phyloP scores from a whole-genome alignment of 495 filamentous ascomycete genomes.

The Penicillium verhagenii region DNA sequence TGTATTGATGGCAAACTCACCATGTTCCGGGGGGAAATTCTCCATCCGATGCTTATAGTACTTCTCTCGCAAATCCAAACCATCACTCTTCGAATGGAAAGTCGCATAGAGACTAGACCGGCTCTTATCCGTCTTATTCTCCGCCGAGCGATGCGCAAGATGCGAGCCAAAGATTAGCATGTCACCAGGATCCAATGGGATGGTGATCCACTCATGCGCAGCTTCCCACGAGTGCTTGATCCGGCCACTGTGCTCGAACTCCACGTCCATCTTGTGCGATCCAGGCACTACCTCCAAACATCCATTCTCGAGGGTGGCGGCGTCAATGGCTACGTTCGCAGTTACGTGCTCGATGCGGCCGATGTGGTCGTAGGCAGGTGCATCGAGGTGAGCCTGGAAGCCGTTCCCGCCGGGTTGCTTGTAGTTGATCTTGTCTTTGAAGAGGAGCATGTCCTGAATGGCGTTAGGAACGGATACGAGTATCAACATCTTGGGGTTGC shows the following conservation, averaged over 20 bases:
- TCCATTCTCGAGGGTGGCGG: slow-evolving; percentile 38
- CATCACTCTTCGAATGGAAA: slow-evolving; percentile 40
- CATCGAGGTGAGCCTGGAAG: slow-evolving; percentile 44
- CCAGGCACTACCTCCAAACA: slow-evolving; percentile 43
- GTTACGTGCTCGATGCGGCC: slow-evolving; percentile 44
- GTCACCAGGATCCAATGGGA: slow-evolving; percentile 38
- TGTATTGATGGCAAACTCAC: slow-evolving; percentile 11
- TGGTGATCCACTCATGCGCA: slow-evolving; percentile 34
- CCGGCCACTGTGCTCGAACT: slow-evolving; percentile 29
- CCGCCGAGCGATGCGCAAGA: slow-evolving; percentile 39
- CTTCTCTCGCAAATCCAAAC: slow-evolving; percentile 31
- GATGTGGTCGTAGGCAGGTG: slow-evolving; percentile 45
- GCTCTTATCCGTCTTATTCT: slow-evolving; percentile 33
- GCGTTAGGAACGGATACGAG: not conserved
- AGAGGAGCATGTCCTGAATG: slow-evolving; percentile 40
- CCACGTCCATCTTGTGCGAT: slow-evolving; percentile 39
- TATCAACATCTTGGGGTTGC: not conserved
- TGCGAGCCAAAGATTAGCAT: slow-evolving; percentile 43
- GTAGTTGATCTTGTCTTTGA: slow-evolving; percentile 49
- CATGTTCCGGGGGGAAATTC: slow-evolving; percentile 41
- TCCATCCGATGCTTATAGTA: slow-evolving; percentile 42
- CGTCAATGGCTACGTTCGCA: slow-evolving; percentile 41
- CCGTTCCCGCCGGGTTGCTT: slow-evolving; percentile 38
- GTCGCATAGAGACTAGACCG: slow-evolving; percentile 43
- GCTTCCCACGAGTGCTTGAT: slow-evolving; percentile 36